A percentile compares a stretch with the other conserved stretches of the same genome.
phyloP scores from a whole-genome alignment of 805 yeast species.

The Wickerhamiella musiphila region DNA sequence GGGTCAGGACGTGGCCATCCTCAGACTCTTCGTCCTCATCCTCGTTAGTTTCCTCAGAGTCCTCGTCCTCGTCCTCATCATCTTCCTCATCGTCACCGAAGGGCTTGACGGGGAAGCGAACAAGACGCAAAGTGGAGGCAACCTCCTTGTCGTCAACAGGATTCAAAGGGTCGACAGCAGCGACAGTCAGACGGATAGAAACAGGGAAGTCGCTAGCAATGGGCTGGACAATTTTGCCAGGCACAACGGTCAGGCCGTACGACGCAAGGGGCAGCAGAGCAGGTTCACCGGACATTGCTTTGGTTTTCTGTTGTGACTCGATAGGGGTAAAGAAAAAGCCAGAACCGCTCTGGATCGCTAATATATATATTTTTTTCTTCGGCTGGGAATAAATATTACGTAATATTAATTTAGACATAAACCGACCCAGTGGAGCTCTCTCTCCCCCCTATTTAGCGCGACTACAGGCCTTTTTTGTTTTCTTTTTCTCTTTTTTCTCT shows the following conservation, averaged over 20 bases:
- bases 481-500: no score
- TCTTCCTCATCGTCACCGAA: constrained; percentile 22
- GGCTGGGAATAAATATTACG: no score
- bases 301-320: no score
- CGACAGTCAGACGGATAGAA: constrained; percentile 81
- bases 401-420: no score
- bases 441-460: no score
- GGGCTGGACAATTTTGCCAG: constrained; percentile 78
- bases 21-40: constrained; percentile 33
- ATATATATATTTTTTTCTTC: no score
- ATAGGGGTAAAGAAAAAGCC: no score
- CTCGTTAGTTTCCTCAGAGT: constrained; percentile 23
- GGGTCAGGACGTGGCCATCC: constrained; percentile 55
- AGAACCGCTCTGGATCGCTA: no score
- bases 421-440: no score
- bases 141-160: constrained; percentile 38
- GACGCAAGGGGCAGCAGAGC: constrained; percentile 69
- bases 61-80: constrained; percentile 14
- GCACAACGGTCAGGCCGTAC: constrained; percentile 67
- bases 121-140: constrained; percentile 80
- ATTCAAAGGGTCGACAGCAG: constrained; percentile 78
- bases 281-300: constrained; percentile 2
- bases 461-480: no score
- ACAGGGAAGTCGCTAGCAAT: constrained; percentile 74
- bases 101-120: constrained; percentile 24